Percentiles rank a stretch among this genome's conserved stretches.
These are phyloP conservation scores for Escovopsis sp. DNA, from an alignment of 2,329 filamentous ascomycete species.

Conservation along the genomic window DNA sequence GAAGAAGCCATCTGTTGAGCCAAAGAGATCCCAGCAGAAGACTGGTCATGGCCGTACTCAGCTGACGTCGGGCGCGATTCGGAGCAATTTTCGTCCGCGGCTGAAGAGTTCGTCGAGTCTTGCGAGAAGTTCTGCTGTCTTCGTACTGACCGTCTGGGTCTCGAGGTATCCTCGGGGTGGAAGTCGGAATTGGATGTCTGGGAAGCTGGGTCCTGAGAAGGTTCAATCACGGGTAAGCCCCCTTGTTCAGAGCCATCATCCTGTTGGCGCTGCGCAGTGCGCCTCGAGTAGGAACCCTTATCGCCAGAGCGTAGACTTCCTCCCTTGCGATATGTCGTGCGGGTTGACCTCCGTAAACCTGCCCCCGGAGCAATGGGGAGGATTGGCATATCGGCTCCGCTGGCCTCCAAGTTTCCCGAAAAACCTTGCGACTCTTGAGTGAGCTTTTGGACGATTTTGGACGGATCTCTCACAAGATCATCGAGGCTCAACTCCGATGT, in stretches of 20 bases:
- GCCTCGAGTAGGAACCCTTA: conserved; percentile 58
- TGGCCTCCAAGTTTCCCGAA: conserved; percentile 25
- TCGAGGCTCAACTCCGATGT: conserved; percentile 58
- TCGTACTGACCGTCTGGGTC: conserved; percentile 33
- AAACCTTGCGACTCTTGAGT: conserved; percentile 38
- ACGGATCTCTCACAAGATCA: conserved; percentile 67
- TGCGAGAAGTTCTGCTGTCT: conserved; percentile 32
- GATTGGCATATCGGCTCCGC: conserved; percentile 67
- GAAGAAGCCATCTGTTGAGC: conserved; percentile 28
- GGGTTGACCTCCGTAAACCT: conserved; percentile 75
- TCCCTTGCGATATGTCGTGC: conserved; percentile 75
- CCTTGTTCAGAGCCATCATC: conserved; percentile 32
- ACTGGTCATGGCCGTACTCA: conserved; percentile 16
- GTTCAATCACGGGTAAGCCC: conserved; percentile 25
- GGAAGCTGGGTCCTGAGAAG: conserved; percentile 36
- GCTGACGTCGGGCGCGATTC: conserved; percentile 10
- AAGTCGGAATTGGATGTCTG: conserved; percentile 59
- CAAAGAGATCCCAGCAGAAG: conserved; percentile 21
- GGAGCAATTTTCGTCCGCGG: conserved; percentile 8
- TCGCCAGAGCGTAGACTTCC: conserved; percentile 75
- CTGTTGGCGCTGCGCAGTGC: conserved; percentile 46
- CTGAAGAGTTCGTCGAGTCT: conserved; percentile 27
- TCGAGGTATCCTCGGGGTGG: conserved; percentile 45
- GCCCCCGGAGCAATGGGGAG: conserved; percentile 63
- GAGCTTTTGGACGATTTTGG: conserved; percentile 54